Conservation (phyloP, 352 stramenopile species). For the Saprolegnia diclina region DNA sequence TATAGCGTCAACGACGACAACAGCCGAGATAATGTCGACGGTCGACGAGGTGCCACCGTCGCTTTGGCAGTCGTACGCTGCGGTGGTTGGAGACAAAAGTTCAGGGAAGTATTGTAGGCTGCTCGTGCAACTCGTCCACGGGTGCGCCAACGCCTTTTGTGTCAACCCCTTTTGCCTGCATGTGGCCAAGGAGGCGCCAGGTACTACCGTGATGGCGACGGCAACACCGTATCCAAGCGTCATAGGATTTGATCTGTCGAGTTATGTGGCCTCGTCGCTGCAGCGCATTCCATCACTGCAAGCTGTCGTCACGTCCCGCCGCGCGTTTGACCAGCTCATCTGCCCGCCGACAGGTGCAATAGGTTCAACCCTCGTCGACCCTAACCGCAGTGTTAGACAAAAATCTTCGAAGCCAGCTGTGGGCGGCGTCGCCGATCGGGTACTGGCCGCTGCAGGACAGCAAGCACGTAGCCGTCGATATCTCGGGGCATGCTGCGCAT, state of each 20-base stretch:
- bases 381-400: too few relatives aligned
- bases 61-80: background rate
- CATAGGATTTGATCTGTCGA: slow-evolving; percentile 22
- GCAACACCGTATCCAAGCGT: too few relatives aligned
- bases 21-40: background rate
- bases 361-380: too few relatives aligned
- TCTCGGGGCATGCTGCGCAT: slow-evolving; percentile 11
- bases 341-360: background rate
- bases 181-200: background rate
- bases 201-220: slow-evolving; percentile 9
- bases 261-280: background rate
- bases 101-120: background rate
- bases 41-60: background rate
- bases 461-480: background rate
- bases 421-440: background rate
- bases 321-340: background rate
- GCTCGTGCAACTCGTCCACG: slow-evolving; percentile 1
- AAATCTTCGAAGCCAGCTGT: background rate
- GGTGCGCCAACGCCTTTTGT: slow-evolving; percentile 1
- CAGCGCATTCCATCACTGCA: background rate
- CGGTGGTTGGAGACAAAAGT: slow-evolving; percentile 5
- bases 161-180: slow-evolving; percentile 20
- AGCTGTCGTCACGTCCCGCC: background rate
- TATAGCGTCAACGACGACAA: background rate
- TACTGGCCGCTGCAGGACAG: slow-evolving; percentile 26